Base-by-base conservation (phyloP, 2,329 filamentous ascomycete species). In the Pleoardoris graminearum region DNA sequence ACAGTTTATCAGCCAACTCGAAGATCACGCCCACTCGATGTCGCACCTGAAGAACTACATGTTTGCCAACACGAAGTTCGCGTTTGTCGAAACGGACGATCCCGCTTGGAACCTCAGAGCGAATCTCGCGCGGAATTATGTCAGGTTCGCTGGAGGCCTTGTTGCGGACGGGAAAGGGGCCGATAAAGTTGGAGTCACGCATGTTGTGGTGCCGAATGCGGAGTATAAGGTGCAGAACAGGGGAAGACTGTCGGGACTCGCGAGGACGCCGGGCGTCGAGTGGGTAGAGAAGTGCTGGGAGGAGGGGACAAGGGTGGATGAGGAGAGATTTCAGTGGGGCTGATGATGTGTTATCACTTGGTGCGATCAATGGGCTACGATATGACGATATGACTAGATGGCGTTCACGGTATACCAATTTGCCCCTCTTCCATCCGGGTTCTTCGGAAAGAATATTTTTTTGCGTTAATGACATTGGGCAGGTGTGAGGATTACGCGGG, bases 261-360 rank as follows among this genome's bases (percentile, higher is more conserved):
- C 92, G 0, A 79, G 90, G 58, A 74, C 93, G 6, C 88, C 97
- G 2, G 82, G 76, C 0, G 70, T 80, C 8, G 77, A 78, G 12
- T 99, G 94, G 94, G 75, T 97, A 0, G 81, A 86, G 45, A 85
- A 88, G 47, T 90, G 89, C 64, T 96, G 92, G 91, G 79, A 78
- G 53, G 90, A 93, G 69, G 81, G 79, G 58, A 96, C 91, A 0
- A 66, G 89, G 55, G 70, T 97, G 41, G 90, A 96, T 59, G 93
- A 97, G 48, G 72, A 72, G 46, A 60, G 68, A 27, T 73, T 68
- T 41, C 68, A 69, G 27, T 72, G 69, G 70, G 67, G 67, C 7
- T 69, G 57, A 62, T 19, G 7, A 25, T 10, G 11, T 14, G 16
- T 33, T 33, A 10, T 27, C n/a, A n/a, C n/a, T 27, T 27, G 25